Conservation (phyloP, 1,284 basidiomycete species). For the Apiotrichum gamsii region DNA sequence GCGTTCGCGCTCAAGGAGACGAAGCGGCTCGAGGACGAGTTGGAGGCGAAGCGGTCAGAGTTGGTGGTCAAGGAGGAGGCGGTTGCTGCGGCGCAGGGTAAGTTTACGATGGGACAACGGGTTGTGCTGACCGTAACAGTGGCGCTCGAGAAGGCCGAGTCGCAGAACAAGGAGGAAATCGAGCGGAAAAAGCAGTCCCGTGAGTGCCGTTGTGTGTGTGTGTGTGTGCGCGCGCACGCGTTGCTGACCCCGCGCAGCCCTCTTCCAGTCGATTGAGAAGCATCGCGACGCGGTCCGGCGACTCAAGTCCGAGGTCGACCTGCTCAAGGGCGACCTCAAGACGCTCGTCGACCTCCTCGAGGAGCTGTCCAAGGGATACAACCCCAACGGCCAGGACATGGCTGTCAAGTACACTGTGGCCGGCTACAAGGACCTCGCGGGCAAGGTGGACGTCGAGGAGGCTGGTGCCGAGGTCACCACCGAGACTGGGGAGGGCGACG, state of each 20-base stretch:
- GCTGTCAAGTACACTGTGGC: conserved; percentile 93
- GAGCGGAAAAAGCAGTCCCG: conserved; percentile 79
- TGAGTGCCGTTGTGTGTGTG: conserved; percentile 47
- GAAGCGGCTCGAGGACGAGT: conserved; percentile 61
- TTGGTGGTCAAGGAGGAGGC: conserved; percentile 58
- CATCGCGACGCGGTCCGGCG: conserved; percentile 72
- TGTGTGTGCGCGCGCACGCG: too few species aligned
- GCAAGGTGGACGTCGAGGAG: conserved; percentile 32
- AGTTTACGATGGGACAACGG: too few species aligned
- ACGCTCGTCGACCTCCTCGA: conserved; percentile 78
- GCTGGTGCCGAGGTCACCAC: conserved; percentile 31
- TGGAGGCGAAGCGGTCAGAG: conserved; percentile 56
- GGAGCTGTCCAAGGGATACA: conserved; percentile 76
- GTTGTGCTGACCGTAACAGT: conserved; percentile 17
- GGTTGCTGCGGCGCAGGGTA: conserved; percentile 41
- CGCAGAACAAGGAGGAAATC: conserved; percentile 47
- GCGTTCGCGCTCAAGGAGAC: conserved; percentile 79
- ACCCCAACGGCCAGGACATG: conserved; percentile 97
- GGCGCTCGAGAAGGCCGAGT: conserved; percentile 30
- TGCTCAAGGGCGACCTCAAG: conserved; percentile 66
- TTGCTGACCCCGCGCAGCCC: conserved; percentile 54
- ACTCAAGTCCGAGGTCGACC: conserved; percentile 64
- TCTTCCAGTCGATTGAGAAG: conserved; percentile 68
- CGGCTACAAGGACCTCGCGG: conserved; percentile 79
- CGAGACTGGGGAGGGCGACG: conserved; percentile 43